phyloP scores from a whole-genome alignment of 2,329 filamentous ascomycete species.

The Pseudogymnoascus sp. region DNA sequence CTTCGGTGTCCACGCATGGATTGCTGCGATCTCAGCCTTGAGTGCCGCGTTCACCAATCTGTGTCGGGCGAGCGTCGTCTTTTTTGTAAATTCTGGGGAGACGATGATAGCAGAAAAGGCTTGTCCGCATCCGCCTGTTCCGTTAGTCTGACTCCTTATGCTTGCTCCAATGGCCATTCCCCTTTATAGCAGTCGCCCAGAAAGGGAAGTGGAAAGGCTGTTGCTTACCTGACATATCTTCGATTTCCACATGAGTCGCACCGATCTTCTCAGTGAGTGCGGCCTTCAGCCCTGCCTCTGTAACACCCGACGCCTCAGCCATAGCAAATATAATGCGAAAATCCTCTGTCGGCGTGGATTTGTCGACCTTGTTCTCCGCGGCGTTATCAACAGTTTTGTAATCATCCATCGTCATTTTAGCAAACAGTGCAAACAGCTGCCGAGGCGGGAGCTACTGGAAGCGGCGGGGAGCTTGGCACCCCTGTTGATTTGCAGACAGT shows the following conservation, averaged over 20 bases:
- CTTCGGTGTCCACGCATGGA: constrained; percentile 70
- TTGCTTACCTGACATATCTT: constrained; percentile 76
- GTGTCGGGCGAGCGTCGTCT: constrained; percentile 56
- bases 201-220: constrained; percentile 16
- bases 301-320: constrained; percentile 54
- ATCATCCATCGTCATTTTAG: constrained; percentile 34
- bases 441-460: constrained; percentile 2
- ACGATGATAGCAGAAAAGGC: constrained; percentile 64
- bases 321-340: constrained; percentile 34
- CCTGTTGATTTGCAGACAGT: neutral
- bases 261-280: constrained; percentile 62
- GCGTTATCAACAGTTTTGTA: constrained; percentile 8
- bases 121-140: constrained; percentile 58
- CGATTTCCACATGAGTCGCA: constrained; percentile 75
- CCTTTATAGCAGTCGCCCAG: neutral
- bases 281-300: constrained; percentile 59
- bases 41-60: constrained; percentile 58
- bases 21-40: constrained; percentile 63
- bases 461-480: constrained; percentile 9
- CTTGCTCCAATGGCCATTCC: neutral
- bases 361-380: constrained; percentile 20
- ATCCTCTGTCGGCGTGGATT: constrained; percentile 17
- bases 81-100: constrained; percentile 48
- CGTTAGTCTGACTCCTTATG: constrained; percentile 3
- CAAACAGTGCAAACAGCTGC: constrained; percentile 28